Evolutionary conservation across 345 rosid species (phyloP).

Genomic region (Bruguiera sexangula): DNA sequence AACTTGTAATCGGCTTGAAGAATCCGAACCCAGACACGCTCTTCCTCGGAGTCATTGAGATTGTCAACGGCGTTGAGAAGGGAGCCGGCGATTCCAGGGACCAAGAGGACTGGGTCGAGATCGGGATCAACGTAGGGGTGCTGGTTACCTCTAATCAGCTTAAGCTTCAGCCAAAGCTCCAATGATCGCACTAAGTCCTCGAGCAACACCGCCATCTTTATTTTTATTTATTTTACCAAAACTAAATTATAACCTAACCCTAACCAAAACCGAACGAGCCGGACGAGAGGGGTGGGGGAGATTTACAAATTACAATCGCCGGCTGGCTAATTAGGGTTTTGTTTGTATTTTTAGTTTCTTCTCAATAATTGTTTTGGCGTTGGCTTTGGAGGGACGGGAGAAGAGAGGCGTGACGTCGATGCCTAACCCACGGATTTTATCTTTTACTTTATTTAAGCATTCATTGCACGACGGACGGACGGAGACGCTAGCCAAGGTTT

Average conservation of each 20-base stretch:
- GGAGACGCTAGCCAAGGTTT: no score
- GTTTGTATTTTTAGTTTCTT: background rate
- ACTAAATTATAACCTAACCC: background rate
- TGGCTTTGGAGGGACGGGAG: background rate
- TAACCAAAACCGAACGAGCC: no score
- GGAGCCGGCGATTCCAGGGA: constrained; percentile 92
- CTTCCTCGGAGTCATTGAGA: constrained; percentile 44
- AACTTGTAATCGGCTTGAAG: constrained; percentile 69
- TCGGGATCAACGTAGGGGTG: constrained; percentile 68
- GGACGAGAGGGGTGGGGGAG: no score
- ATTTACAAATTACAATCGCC: no score
- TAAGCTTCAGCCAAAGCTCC: constrained; percentile 65
- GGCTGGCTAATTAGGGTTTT: background rate
- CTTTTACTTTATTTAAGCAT: no score
- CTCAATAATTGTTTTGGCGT: background rate
- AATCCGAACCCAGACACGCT: constrained; percentile 89
- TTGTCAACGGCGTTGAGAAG: constrained; percentile 69
- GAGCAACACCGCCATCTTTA: constrained; percentile 51
- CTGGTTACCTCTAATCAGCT: constrained; percentile 41
- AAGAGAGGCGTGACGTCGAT: background rate
- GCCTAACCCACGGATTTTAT: no score
- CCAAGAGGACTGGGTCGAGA: constrained; percentile 85
- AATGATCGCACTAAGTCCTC: constrained; percentile 73
- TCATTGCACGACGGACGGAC: no score
- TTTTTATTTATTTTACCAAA: background rate